A percentile compares a stretch with the other conserved stretches of the same genome.
phyloP scores from a whole-genome alignment of 768 basidiomycete genomes.

The Rhizopogon vesiculosus region DNA sequence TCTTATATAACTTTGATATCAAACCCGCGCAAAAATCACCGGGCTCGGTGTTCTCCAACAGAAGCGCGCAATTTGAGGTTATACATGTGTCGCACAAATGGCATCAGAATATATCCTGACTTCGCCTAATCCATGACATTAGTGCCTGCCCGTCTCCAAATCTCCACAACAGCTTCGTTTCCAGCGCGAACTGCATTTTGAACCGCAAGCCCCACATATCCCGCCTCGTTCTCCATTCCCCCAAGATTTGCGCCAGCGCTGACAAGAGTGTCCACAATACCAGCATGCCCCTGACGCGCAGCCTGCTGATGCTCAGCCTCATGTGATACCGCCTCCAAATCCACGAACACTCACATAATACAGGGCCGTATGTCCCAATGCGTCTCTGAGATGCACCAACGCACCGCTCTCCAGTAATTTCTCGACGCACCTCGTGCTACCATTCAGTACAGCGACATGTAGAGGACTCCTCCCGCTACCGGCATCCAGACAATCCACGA shows the following conservation, averaged over 20 bases:
- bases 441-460: conserved; percentile 74
- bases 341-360: conserved; percentile 58
- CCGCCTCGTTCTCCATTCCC: conserved; percentile 54
- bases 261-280: conserved; percentile 58
- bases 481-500: conserved; percentile 68
- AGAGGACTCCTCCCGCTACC: conserved; percentile 73
- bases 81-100: too few species aligned
- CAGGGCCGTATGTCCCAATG: conserved; percentile 75
- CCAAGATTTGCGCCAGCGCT: conserved; percentile 73
- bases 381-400: conserved; percentile 77
- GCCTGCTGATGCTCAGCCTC: conserved; percentile 41
- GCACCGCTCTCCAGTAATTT: conserved; percentile 69
- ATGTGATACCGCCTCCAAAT: background rate
- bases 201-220: conserved; percentile 49
- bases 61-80: too few species aligned
- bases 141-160: conserved; percentile 57
- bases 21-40: too few species aligned
- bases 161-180: conserved; percentile 39
- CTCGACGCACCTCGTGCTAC: conserved; percentile 37
- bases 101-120: too few species aligned
- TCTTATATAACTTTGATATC: too few species aligned
- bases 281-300: conserved; percentile 63
- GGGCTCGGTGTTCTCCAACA: too few species aligned
- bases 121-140: background rate
- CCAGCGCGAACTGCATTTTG: conserved; percentile 32